Evolutionary conservation across 768 basidiomycete genomes (phyloP).

Genomic region (Gyrodon lividus): DNA sequence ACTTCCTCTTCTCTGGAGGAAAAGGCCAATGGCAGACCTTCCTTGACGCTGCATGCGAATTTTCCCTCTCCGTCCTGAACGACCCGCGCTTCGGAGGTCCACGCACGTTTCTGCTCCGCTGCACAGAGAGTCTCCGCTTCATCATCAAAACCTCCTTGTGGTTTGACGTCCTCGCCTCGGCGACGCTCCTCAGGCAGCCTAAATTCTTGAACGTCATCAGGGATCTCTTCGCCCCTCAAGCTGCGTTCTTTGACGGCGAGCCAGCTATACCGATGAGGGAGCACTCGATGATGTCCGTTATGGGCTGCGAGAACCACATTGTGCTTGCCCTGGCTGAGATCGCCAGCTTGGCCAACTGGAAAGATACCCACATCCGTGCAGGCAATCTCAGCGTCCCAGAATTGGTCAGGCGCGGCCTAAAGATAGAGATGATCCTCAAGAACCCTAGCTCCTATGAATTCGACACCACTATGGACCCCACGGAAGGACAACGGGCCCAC

Average conservation of each 20-base stretch:
- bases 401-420: constrained; percentile 52
- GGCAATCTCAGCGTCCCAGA: constrained; percentile 58
- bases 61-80: constrained; percentile 49
- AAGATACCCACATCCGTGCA: constrained; percentile 37
- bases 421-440: constrained; percentile 45
- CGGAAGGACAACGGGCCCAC: constrained; percentile 20
- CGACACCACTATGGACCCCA: constrained; percentile 1
- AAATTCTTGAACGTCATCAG: constrained; percentile 56
- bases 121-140: constrained; percentile 56
- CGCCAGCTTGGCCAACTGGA: constrained; percentile 65
- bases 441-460: constrained; percentile 10
- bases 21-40: constrained; percentile 67
- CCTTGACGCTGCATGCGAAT: constrained; percentile 58
- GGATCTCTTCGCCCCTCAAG: constrained; percentile 44
- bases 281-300: constrained; percentile 76
- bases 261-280: constrained; percentile 39
- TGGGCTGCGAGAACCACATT: constrained; percentile 82
- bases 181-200: constrained; percentile 62
- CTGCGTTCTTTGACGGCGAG: constrained; percentile 29
- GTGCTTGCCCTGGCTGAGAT: constrained; percentile 80
- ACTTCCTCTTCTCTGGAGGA: constrained; percentile 77
- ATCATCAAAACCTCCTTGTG: constrained; percentile 83
- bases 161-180: constrained; percentile 82
- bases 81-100: constrained; percentile 37
- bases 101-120: constrained; percentile 44